Percentiles rank a stretch among this genome's conserved stretches.
Evolutionary conservation across 805 yeast genomes (phyloP).

Genomic region (Myxozyma geophila): DNA sequence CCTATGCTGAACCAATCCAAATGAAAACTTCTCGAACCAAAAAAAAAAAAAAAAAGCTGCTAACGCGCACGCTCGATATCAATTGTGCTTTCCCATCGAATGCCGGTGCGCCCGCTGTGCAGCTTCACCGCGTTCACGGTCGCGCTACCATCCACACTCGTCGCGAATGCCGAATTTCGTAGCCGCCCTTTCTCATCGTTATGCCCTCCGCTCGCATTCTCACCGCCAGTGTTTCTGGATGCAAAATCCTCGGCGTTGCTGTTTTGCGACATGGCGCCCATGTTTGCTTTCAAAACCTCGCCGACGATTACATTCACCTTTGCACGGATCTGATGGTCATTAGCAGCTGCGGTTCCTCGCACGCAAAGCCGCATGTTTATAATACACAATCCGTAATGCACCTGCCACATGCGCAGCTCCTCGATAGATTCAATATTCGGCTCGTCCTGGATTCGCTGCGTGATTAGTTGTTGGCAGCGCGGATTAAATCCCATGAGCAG

Average conservation of each 20-base stretch:
- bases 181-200: background rate
- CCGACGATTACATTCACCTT: slow-evolving; percentile 31
- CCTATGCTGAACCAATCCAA: background rate
- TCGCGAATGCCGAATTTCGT: slow-evolving; percentile 7
- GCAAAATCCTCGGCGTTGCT: background rate
- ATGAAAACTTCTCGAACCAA: background rate
- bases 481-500: slow-evolving; percentile 51
- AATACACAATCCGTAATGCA: slow-evolving; percentile 51
- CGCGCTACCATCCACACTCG: slow-evolving; percentile 23
- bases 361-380: slow-evolving; percentile 46
- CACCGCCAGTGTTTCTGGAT: background rate
- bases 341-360: slow-evolving; percentile 42
- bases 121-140: slow-evolving; percentile 21
- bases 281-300: slow-evolving; percentile 28
- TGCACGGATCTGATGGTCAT: slow-evolving; percentile 44
- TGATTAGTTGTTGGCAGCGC: slow-evolving; percentile 40
- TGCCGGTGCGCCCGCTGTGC: slow-evolving; percentile 19
- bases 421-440: slow-evolving; percentile 42
- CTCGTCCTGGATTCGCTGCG: slow-evolving; percentile 37
- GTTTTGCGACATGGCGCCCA: slow-evolving; percentile 23
- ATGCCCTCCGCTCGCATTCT: background rate
- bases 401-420: slow-evolving; percentile 50
- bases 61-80: slow-evolving; percentile 23
- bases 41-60: background rate
- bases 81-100: slow-evolving; percentile 36